A percentile compares a stretch with the other conserved stretches of the same genome.
phyloP scores from a whole-genome alignment of 73 alveolate genomes.

The Breviolum minutum region DNA sequence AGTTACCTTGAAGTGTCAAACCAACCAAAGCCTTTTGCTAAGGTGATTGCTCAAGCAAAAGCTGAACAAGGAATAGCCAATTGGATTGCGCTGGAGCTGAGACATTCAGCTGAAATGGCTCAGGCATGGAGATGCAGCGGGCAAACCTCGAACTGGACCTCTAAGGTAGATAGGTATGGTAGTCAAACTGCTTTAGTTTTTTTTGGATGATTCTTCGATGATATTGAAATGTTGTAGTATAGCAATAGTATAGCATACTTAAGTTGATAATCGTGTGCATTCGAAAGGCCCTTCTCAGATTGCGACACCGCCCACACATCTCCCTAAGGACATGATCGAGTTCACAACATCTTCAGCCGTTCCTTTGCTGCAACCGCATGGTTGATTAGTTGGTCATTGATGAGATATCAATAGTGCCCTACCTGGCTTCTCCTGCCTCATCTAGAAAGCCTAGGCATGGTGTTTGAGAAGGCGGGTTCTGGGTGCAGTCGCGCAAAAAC shows the following conservation, averaged over 20 bases:
- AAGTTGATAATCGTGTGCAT: no score
- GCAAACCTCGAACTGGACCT: no score
- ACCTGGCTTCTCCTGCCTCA: no score
- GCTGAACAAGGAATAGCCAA: conserved; percentile 72
- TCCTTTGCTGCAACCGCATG: neutral
- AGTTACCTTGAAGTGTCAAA: neutral
- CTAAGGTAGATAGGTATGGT: no score
- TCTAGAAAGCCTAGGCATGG: neutral
- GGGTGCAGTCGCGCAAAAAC: neutral
- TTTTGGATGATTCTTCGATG: no score
- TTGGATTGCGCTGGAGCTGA: conserved; percentile 84
- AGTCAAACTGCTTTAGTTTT: no score
- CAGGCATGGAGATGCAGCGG: no score
- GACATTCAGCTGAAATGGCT: neutral
- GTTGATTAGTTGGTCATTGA: no score
- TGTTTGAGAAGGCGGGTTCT: conserved; percentile 1
- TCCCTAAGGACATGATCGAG: conserved; percentile 54
- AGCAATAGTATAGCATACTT: no score
- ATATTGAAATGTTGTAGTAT: no score
- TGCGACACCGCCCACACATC: neutral
- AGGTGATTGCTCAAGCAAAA: conserved; percentile 54
- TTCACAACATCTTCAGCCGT: conserved; percentile 84
- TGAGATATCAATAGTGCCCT: no score
- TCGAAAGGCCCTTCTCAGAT: no score
- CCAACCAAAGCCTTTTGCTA: neutral